Evolutionary conservation across 129 eudicot species (phyloP).

Genomic region (Deinandra increscens): DNA sequence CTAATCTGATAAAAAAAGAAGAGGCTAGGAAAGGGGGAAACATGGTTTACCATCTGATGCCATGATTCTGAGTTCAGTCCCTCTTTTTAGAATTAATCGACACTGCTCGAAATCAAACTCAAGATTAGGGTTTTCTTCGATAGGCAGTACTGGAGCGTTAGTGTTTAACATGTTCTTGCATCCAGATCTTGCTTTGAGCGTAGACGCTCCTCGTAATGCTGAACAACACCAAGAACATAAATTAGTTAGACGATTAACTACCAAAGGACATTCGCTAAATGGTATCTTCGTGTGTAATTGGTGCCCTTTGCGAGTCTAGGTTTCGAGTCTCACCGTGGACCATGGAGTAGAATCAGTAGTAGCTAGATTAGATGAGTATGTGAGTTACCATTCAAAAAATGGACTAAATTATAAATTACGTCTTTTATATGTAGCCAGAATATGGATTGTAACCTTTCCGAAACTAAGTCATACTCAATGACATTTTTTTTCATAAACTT

Average conservation of each 20-base stretch:
- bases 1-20: background rate
- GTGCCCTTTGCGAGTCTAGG: no score
- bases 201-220: constrained; percentile 86
- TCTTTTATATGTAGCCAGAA: no score
- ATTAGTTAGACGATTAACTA: background rate
- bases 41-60: constrained; percentile 57
- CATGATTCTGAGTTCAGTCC: constrained; percentile 53
- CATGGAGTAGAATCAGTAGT: no score
- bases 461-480: no score
- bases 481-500: no score
- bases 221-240: constrained; percentile 7
- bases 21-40: background rate
- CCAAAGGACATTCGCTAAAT: no score
- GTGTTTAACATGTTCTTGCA: constrained; percentile 60
- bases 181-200: constrained; percentile 67
- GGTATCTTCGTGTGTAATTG: no score
- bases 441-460: no score
- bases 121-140: constrained; percentile 48
- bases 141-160: constrained; percentile 61
- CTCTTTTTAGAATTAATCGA: constrained; percentile 56
- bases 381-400: no score
- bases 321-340: no score
- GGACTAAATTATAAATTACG: no score
- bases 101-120: constrained; percentile 60
- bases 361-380: no score